Evolutionary conservation across 2,329 filamentous ascomycete genomes (phyloP).

Genomic region (Fonsecaea erecta): DNA sequence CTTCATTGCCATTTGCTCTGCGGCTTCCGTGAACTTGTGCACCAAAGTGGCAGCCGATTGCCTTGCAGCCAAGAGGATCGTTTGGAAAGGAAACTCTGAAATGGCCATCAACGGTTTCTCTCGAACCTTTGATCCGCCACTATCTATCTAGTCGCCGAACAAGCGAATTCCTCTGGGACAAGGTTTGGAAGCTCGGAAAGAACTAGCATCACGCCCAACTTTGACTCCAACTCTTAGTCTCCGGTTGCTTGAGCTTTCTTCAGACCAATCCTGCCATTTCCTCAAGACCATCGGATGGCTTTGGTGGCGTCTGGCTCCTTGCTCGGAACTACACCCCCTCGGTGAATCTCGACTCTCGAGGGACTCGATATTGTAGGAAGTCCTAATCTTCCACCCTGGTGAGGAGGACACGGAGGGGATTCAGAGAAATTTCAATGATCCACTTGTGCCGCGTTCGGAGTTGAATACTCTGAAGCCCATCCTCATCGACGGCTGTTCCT

Average conservation of each 20-base stretch:
- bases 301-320: conserved; percentile 4
- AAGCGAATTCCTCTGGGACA: not conserved
- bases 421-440: not conserved
- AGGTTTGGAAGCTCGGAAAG: not conserved
- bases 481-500: not conserved
- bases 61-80: not conserved
- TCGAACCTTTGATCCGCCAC: not conserved
- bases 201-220: not conserved
- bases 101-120: not conserved
- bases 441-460: not conserved
- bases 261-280: not conserved
- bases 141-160: not conserved
- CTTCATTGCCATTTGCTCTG: not conserved
- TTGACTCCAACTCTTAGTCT: not conserved
- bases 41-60: not conserved
- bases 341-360: not conserved
- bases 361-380: not conserved
- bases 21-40: not conserved
- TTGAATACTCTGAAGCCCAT: not conserved
- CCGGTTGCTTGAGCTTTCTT: not conserved
- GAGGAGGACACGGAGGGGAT: not conserved
- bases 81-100: not conserved
- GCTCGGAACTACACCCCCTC: not conserved
- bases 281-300: not conserved
- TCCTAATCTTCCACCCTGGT: not conserved